A percentile compares a stretch with the other conserved stretches of the same genome.
Evolutionary conservation across 2,329 filamentous ascomycete species (phyloP).

Genomic region (Didymella segeticola): DNA sequence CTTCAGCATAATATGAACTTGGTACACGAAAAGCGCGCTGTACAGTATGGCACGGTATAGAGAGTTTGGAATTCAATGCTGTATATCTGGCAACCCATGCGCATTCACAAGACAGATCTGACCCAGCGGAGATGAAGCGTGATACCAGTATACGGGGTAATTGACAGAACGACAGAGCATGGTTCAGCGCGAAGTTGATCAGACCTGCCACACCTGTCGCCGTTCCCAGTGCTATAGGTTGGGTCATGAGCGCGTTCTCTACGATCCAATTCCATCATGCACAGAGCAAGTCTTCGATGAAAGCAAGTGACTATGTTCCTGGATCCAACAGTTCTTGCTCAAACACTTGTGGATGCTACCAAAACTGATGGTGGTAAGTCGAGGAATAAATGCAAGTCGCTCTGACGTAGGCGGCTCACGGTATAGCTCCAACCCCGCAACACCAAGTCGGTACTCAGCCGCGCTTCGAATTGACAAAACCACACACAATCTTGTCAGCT

Average conservation of each 20-base stretch:
- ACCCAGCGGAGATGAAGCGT: neutral
- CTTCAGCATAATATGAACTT: slow-evolving; percentile 26
- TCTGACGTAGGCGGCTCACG: slow-evolving; percentile 12
- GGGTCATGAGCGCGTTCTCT: neutral
- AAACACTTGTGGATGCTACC: neutral
- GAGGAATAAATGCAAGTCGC: neutral
- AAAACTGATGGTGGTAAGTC: neutral
- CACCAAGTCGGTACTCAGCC: slow-evolving; percentile 7
- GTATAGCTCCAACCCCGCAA: slow-evolving; percentile 8
- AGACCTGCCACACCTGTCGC: neutral
- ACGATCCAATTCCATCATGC: neutral
- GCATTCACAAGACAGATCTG: neutral
- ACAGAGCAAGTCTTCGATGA: neutral
- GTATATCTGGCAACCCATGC: slow-evolving; percentile 27
- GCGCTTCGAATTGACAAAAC: neutral
- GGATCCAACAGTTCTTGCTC: no score
- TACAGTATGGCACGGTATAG: slow-evolving; percentile 47
- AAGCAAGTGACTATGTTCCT: neutral
- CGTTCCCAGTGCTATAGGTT: neutral
- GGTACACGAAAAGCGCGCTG: slow-evolving; percentile 35
- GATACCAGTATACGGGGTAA: neutral
- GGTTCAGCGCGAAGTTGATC: neutral
- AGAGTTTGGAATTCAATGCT: slow-evolving; percentile 38
- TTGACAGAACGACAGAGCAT: neutral
- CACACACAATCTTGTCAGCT: no score